These are phyloP conservation scores for Dinochytrium kinnereticum DNA, from an alignment of 371 early-diverging fungal species.

Conservation along the genomic window DNA sequence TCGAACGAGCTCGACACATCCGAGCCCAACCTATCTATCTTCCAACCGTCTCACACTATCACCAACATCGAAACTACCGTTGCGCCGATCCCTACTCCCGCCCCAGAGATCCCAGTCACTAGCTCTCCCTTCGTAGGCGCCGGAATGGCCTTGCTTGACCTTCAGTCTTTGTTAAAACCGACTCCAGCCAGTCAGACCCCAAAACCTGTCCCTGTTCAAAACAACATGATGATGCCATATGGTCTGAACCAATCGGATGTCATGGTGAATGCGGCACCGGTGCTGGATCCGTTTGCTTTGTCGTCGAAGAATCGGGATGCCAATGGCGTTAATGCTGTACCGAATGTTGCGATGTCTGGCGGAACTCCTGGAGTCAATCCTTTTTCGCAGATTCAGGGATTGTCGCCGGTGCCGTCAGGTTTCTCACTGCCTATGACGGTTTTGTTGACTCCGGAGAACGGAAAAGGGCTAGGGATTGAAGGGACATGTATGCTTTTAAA, in stretches of 20 bases:
- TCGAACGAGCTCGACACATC: too few species aligned
- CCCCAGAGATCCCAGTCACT: not conserved
- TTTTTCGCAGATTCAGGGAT: conserved; percentile 9
- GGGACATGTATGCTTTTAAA: conserved; percentile 43
- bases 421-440: conserved; percentile 28
- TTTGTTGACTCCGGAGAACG: conserved; percentile 38
- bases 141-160: not conserved
- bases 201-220: too few species aligned
- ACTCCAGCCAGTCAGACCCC: not conserved
- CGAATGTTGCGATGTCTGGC: conserved; percentile 6
- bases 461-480: conserved; percentile 53
- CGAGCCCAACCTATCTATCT: too few species aligned
- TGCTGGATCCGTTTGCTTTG: conserved; percentile 11
- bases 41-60: not conserved
- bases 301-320: not conserved
- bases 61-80: not conserved
- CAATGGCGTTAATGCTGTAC: not conserved
- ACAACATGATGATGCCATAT: not conserved
- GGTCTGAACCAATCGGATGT: not conserved
- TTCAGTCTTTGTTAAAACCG: not conserved
- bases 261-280: not conserved
- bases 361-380: conserved; percentile 7
- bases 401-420: not conserved
- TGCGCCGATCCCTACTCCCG: not conserved
- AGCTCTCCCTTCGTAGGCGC: conserved; percentile 1